Percentiles rank a stretch among this genome's conserved stretches.
These are phyloP conservation scores for Cordyceps fumosorosea DNA, from an alignment of 2,329 filamentous ascomycete genomes.

Conservation along the genomic window DNA sequence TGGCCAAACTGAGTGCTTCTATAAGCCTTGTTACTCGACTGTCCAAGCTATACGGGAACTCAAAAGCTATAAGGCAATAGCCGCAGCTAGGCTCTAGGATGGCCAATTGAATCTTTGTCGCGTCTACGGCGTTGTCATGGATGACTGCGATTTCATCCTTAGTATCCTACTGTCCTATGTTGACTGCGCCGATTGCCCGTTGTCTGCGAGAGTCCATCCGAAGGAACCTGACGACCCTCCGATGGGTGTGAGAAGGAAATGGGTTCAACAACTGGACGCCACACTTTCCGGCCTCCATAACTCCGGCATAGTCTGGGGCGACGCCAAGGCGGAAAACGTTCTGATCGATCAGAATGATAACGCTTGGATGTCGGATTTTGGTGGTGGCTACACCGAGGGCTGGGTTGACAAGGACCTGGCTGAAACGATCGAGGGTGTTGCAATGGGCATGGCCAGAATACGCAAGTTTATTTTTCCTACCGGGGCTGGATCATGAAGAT, in stretches of 20 bases:
- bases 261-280: constrained; percentile 17
- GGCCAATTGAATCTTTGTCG: constrained; percentile 14
- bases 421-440: neutral
- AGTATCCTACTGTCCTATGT: constrained; percentile 16
- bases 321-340: constrained; percentile 26
- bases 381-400: constrained; percentile 22
- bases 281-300: constrained; percentile 17
- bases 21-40: constrained; percentile 17
- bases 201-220: neutral
- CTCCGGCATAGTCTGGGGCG: constrained; percentile 24
- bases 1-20: constrained; percentile 17
- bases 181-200: neutral
- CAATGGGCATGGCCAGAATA: constrained; percentile 4
- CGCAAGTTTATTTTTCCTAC: neutral
- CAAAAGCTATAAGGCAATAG: constrained; percentile 14
- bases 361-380: constrained; percentile 26
- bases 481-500: neutral
- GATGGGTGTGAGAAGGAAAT: constrained; percentile 10
- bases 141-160: constrained; percentile 15
- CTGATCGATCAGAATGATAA: constrained; percentile 24
- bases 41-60: constrained; percentile 15
- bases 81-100: constrained; percentile 11
- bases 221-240: constrained; percentile 11
- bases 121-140: constrained; percentile 17
- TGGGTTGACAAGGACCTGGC: constrained; percentile 19